Evolutionary conservation across 108 stramenopile genomes (phyloP).

Genomic region (Cafeteria roenbergensis): DNA sequence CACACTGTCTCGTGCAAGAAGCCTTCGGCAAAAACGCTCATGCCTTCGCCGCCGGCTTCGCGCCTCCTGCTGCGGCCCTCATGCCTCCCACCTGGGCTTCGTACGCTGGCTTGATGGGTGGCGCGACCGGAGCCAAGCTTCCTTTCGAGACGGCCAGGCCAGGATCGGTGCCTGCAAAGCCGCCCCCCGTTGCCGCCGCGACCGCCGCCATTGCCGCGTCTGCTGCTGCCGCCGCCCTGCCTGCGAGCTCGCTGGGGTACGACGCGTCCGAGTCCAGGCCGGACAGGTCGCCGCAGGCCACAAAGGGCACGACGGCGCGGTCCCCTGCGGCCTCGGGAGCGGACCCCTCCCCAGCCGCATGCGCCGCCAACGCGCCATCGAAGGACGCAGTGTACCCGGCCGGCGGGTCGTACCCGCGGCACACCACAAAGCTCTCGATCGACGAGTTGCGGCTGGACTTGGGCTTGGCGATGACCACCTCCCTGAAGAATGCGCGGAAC

Average conservation of each 20-base stretch:
- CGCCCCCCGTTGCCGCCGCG: no score
- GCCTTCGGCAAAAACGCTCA: no score
- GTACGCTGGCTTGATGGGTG: no score
- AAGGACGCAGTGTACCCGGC: slow-evolving; percentile 12
- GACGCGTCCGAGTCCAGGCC: slow-evolving; percentile 18
- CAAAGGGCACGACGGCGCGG: slow-evolving; percentile 20
- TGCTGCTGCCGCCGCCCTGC: slow-evolving; percentile 3
- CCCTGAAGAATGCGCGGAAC: slow-evolving; percentile 64
- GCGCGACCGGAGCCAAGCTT: no score
- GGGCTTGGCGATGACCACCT: slow-evolving; percentile 56
- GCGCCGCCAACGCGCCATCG: slow-evolving; percentile 7
- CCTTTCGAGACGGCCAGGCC: no score
- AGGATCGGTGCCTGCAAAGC: no score
- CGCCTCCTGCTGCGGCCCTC: no score
- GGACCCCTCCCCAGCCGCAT: neutral
- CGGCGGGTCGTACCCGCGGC: slow-evolving; percentile 48
- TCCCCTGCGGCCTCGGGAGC: neutral
- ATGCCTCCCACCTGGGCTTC: no score
- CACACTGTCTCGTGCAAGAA: no score
- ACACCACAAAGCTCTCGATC: slow-evolving; percentile 80
- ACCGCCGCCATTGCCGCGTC: no score
- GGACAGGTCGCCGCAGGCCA: slow-evolving; percentile 29
- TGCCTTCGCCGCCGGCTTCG: no score
- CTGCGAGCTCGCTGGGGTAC: neutral
- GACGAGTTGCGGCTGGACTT: slow-evolving; percentile 65